Conservation (phyloP, 768 basidiomycete genomes). For the Cystobasidiopsis lactophilus region DNA sequence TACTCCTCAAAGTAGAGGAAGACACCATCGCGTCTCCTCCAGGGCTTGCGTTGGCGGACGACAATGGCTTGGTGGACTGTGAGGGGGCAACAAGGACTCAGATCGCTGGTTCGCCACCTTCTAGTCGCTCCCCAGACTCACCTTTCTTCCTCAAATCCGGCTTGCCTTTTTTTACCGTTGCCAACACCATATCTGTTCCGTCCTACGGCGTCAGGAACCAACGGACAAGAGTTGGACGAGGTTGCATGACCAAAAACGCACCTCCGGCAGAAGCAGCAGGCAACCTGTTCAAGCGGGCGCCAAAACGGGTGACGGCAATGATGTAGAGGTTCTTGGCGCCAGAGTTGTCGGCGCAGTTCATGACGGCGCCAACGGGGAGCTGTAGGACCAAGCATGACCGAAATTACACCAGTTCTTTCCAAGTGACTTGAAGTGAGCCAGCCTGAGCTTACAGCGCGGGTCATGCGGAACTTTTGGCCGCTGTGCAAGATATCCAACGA, state of each 20-base stretch:
- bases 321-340: conserved; percentile 88
- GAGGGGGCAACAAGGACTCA: conserved; percentile 23
- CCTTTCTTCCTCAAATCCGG: conserved; percentile 98
- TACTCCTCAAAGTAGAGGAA: conserved; percentile 91
- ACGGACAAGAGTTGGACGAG: no score
- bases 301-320: conserved; percentile 88
- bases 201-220: neutral
- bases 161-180: conserved; percentile 98
- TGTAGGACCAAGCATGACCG: conserved; percentile 38
- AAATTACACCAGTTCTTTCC: no score
- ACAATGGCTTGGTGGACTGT: conserved; percentile 96
- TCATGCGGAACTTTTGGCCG: conserved; percentile 93
- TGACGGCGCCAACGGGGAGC: conserved; percentile 64
- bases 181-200: conserved; percentile 59
- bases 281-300: conserved; percentile 87
- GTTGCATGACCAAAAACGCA: neutral
- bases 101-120: neutral
- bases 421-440: neutral
- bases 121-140: conserved; percentile 50
- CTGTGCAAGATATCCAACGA: no score
- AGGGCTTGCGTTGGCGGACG: conserved; percentile 91
- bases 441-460: conserved; percentile 22
- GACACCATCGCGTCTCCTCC: conserved; percentile 93
- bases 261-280: conserved; percentile 49
- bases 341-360: conserved; percentile 73